A percentile compares a stretch with the other conserved stretches of the same genome.
phyloP scores from a whole-genome alignment of 2,329 filamentous ascomycete genomes.

The Akanthomyces lecanii region DNA sequence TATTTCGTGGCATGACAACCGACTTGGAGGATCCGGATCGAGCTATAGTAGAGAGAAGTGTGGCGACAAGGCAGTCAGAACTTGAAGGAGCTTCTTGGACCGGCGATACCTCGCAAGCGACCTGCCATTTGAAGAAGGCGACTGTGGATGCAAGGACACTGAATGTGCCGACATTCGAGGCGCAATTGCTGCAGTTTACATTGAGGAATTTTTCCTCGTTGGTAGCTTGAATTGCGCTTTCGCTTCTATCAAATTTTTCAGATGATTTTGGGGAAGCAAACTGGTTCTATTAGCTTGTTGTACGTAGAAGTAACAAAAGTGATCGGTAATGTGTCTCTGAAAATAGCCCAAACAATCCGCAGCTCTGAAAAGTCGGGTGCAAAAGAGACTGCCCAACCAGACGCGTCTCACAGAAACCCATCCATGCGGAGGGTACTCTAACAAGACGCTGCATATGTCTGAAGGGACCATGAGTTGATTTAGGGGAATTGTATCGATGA shows the following conservation, averaged over 20 bases:
- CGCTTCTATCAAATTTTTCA: constrained; percentile 29
- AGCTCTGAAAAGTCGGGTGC: constrained; percentile 47
- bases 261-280: constrained; percentile 27
- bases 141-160: constrained; percentile 42
- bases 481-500: constrained; percentile 69
- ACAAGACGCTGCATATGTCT: constrained; percentile 22
- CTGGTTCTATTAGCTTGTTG: constrained; percentile 32
- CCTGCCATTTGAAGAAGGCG: constrained; percentile 55
- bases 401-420: constrained; percentile 32
- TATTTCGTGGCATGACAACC: constrained; percentile 39
- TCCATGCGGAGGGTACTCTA: constrained; percentile 38
- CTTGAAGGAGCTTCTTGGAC: constrained; percentile 34
- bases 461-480: constrained; percentile 36
- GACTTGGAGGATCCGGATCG: constrained; percentile 57
- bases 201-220: constrained; percentile 31
- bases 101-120: constrained; percentile 36
- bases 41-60: constrained; percentile 49
- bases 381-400: constrained; percentile 34
- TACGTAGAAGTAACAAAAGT: constrained; percentile 12
- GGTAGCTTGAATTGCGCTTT: constrained; percentile 26
- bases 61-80: constrained; percentile 49
- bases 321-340: constrained; percentile 42
- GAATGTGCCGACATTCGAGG: constrained; percentile 43
- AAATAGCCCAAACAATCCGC: constrained; percentile 47
- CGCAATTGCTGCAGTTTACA: constrained; percentile 45